phyloP scores from a whole-genome alignment of 192 early-diverging fungal species.

The Spizellomyces punctatus region DNA sequence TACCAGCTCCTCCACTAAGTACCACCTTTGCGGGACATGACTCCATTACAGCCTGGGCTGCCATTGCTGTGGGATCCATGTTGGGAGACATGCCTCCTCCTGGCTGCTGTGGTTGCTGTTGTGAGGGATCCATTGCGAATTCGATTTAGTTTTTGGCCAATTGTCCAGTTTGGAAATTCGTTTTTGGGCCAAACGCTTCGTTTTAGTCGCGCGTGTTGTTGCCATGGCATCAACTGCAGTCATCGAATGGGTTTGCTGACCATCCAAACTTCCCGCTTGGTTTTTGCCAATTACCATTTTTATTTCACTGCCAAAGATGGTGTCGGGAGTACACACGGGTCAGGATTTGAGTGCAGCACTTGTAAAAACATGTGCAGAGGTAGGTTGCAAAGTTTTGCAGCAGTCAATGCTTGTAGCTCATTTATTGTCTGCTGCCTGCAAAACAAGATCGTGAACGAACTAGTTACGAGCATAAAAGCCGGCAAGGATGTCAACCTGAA shows the following conservation, averaged over 20 bases:
- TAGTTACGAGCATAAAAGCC: constrained; percentile 68
- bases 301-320: background rate
- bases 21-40: constrained; percentile 47
- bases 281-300: too few species aligned
- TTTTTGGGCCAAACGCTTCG: background rate
- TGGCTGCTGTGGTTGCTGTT: background rate
- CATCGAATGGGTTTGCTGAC: too few species aligned
- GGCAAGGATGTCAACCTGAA: constrained; percentile 87
- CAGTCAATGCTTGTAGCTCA: background rate
- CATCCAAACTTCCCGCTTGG: too few species aligned
- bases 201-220: too few species aligned
- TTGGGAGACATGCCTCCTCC: constrained; percentile 27
- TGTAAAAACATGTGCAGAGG: constrained; percentile 34
- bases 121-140: background rate
- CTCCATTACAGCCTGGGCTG: constrained; percentile 36
- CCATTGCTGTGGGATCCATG: constrained; percentile 28
- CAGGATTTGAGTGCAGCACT: constrained; percentile 31
- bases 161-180: background rate
- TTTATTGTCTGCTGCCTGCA: background rate
- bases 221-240: too few species aligned
- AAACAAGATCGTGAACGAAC: constrained; percentile 84
- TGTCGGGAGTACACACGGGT: constrained; percentile 10
- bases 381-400: background rate
- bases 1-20: constrained; percentile 33
- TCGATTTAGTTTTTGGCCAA: background rate